phyloP scores from a whole-genome alignment of 2,329 filamentous ascomycete species.

The Trichoderma lentiforme region DNA sequence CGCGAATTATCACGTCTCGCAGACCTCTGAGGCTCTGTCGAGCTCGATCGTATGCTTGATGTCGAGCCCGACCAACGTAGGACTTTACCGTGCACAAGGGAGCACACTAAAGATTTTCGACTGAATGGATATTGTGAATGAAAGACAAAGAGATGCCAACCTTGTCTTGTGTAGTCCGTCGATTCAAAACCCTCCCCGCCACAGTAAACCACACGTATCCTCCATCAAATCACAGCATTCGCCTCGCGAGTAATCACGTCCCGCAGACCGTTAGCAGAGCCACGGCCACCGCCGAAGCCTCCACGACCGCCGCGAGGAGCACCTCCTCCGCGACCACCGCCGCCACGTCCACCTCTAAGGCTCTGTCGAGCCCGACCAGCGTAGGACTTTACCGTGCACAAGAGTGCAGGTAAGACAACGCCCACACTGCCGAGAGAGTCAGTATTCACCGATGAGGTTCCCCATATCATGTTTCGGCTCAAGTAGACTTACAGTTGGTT shows the following conservation, averaged over 20 bases:
- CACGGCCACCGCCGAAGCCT: conserved; percentile 25
- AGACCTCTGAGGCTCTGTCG: background rate
- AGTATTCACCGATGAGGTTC: background rate
- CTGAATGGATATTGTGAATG: too few species aligned
- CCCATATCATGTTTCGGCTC: background rate
- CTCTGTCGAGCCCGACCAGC: background rate
- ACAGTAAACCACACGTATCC: too few species aligned
- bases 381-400: background rate
- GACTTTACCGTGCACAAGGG: background rate
- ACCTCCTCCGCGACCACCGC: conserved; percentile 34
- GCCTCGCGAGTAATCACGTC: too few species aligned
- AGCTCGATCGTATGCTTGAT: background rate
- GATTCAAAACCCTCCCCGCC: too few species aligned
- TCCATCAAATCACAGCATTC: too few species aligned
- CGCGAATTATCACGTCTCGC: background rate
- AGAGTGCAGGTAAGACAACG: background rate
- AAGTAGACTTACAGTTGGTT: background rate
- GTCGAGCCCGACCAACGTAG: background rate
- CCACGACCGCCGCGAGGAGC: conserved; percentile 28
- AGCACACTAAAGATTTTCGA: too few species aligned
- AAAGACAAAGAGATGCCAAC: too few species aligned
- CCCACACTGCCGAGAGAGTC: background rate
- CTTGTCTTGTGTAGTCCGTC: too few species aligned
- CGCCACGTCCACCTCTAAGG: conserved; percentile 29
- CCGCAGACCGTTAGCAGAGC: conserved; percentile 32